Percentiles rank a stretch among this genome's conserved stretches.
phyloP scores from a whole-genome alignment of 257 asterid species.

The Solanum commersonii region DNA sequence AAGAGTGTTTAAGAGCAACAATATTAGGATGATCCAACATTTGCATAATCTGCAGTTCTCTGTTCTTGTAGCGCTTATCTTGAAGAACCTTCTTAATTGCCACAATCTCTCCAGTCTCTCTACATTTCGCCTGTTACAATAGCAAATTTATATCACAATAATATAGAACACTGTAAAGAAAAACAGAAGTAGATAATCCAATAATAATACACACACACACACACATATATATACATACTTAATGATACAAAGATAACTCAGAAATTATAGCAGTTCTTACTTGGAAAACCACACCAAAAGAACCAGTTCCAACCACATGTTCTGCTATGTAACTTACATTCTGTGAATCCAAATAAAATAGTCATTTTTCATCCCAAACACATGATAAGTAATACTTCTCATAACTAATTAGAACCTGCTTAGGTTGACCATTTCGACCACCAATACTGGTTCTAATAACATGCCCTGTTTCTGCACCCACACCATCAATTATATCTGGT shows the following conservation, averaged over 20 bases:
- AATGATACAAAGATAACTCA: not conserved
- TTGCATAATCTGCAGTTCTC: conserved; percentile 96
- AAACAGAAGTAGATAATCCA: not conserved
- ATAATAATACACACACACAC: not conserved
- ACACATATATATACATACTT: not conserved
- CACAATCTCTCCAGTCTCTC: conserved; percentile 93
- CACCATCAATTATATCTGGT: conserved; percentile 84
- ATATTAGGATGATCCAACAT: conserved; percentile 97
- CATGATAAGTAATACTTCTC: conserved; percentile 8
- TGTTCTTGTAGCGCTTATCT: conserved; percentile 94
- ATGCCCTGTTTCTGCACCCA: conserved; percentile 95
- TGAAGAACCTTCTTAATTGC: conserved; percentile 98
- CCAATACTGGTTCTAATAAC: conserved; percentile 78
- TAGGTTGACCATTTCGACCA: conserved; percentile 90
- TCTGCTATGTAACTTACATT: conserved; percentile 86
- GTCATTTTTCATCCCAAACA: conserved; percentile 8
- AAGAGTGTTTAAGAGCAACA: conserved; percentile 86
- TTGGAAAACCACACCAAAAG: conserved; percentile 93
- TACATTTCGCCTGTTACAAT: conserved; percentile 71
- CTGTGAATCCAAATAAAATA: conserved; percentile 38
- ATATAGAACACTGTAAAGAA: not conserved
- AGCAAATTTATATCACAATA: conserved; percentile 10
- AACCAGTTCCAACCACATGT: conserved; percentile 96
- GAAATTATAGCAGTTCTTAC: conserved; percentile 31
- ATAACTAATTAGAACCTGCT: conserved; percentile 45